A percentile compares a stretch with the other conserved stretches of the same genome.
phyloP scores from a whole-genome alignment of 768 basidiomycete species.

The Russula foetens region DNA sequence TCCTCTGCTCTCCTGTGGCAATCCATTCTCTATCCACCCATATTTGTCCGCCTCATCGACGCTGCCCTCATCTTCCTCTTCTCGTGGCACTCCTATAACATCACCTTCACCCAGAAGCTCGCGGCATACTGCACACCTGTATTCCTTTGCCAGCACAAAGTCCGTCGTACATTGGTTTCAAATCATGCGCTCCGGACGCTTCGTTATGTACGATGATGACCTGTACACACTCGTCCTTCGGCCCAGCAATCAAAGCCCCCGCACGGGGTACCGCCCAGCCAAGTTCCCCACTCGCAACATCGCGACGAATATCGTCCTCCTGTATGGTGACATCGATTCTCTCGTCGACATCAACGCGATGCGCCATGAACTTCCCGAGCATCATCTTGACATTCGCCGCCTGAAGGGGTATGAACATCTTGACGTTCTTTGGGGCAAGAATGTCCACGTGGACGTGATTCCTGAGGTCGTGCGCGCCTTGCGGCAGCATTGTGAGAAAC shows the following conservation, averaged over 20 bases:
- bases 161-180: conserved; percentile 90
- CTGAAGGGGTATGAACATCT: conserved; percentile 61
- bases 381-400: conserved; percentile 35
- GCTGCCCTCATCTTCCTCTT: conserved; percentile 63
- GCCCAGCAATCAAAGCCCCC: conserved; percentile 19
- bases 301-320: conserved; percentile 64
- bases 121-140: conserved; percentile 77
- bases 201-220: conserved; percentile 85
- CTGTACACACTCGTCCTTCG: conserved; percentile 38
- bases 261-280: conserved; percentile 45
- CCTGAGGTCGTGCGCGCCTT: conserved; percentile 62
- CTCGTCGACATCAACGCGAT: conserved; percentile 77
- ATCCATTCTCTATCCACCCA: conserved; percentile 74
- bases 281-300: conserved; percentile 82
- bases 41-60: conserved; percentile 67
- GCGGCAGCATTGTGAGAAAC: conserved; percentile 34
- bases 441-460: conserved; percentile 67
- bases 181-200: conserved; percentile 73
- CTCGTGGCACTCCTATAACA: conserved; percentile 64
- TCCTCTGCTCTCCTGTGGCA: conserved; percentile 81
- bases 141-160: conserved; percentile 76
- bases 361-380: conserved; percentile 59
- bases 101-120: conserved; percentile 56
- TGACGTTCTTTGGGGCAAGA: conserved; percentile 72
- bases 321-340: conserved; percentile 68